Evolutionary conservation across 805 yeast genomes (phyloP).

Genomic region (Kodamaea nitidulidarum): DNA sequence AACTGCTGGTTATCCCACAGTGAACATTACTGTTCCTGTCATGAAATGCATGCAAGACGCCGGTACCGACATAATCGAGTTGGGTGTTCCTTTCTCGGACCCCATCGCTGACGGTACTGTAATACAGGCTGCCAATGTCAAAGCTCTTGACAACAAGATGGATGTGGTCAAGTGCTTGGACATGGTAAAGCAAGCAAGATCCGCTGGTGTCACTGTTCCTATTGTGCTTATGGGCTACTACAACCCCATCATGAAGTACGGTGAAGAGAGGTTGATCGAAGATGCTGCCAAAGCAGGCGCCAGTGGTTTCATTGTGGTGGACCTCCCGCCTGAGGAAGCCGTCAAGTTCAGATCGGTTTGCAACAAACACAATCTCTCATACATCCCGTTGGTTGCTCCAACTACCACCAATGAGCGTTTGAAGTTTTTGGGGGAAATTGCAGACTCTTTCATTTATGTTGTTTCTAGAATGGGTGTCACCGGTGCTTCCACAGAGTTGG

Average conservation of each 20-base stretch:
- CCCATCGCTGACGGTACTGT: slow-evolving; percentile 99
- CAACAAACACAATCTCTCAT: slow-evolving; percentile 64
- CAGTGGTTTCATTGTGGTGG: slow-evolving; percentile 91
- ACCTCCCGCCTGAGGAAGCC: slow-evolving; percentile 98
- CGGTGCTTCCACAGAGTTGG: slow-evolving; percentile 73
- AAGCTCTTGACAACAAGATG: slow-evolving; percentile 81
- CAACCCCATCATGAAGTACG: slow-evolving; percentile 87
- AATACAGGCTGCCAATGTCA: slow-evolving; percentile 81
- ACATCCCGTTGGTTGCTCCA: slow-evolving; percentile 94
- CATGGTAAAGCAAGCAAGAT: slow-evolving; percentile 70
- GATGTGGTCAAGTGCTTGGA: slow-evolving; percentile 68
- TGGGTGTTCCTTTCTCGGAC: slow-evolving; percentile 95
- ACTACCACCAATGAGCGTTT: slow-evolving; percentile 91
- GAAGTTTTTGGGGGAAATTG: slow-evolving; percentile 70
- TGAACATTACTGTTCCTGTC: slow-evolving; percentile 84
- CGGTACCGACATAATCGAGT: slow-evolving; percentile 91
- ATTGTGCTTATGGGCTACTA: slow-evolving; percentile 95
- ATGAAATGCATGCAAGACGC: slow-evolving; percentile 87
- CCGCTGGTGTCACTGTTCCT: slow-evolving; percentile 81
- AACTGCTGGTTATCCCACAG: slow-evolving; percentile 90
- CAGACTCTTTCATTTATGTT: slow-evolving; percentile 94
- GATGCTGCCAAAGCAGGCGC: slow-evolving; percentile 89
- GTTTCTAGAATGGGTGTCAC: slow-evolving; percentile 98
- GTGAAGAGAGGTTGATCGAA: slow-evolving; percentile 76
- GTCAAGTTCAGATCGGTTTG: slow-evolving; percentile 75